These are phyloP conservation scores for Ustilago sp. DNA, from an alignment of 1,284 basidiomycete species.

Conservation along the genomic window DNA sequence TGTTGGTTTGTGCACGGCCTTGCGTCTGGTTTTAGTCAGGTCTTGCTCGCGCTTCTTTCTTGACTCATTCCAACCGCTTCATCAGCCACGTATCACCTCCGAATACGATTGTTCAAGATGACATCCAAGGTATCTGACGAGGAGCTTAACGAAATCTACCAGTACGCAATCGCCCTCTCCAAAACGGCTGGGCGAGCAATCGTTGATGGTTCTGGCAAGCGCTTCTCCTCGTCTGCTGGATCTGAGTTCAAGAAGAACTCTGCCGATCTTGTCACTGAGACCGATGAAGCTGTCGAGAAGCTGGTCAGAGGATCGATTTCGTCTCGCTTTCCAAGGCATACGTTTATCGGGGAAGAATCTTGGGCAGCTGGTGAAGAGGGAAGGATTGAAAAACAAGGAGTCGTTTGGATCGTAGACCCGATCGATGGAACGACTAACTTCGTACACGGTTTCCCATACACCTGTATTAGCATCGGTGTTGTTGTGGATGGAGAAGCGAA, in stretches of 20 bases:
- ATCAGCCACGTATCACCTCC: too few relatives aligned
- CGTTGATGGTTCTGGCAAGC: conserved; percentile 70
- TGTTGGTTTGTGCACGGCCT: too few relatives aligned
- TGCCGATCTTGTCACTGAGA: conserved; percentile 85
- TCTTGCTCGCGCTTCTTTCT: too few relatives aligned
- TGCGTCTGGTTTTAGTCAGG: too few relatives aligned
- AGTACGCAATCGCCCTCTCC: conserved; percentile 81
- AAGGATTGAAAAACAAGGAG: conserved; percentile 79
- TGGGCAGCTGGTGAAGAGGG: conserved; percentile 80
- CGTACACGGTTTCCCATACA: conserved; percentile 80
- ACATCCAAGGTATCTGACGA: conserved; percentile 16
- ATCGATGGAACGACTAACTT: conserved; percentile 94
- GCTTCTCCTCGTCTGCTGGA: conserved; percentile 57
- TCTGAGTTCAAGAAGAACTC: conserved; percentile 67
- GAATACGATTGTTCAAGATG: conserved; percentile 1
- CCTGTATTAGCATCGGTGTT: conserved; percentile 90
- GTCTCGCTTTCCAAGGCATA: conserved; percentile 79
- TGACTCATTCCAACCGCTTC: too few relatives aligned
- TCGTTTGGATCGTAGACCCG: conserved; percentile 92
- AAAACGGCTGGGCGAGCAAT: conserved; percentile 72
- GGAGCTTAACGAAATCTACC: conserved; percentile 70
- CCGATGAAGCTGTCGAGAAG: conserved; percentile 91
- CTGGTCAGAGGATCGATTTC: conserved; percentile 81
- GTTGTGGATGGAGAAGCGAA: conserved; percentile 83
- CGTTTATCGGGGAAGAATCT: conserved; percentile 91